Conservation (phyloP, 1,284 basidiomycete genomes). For the Melampsora abietis-canadensis region DNA sequence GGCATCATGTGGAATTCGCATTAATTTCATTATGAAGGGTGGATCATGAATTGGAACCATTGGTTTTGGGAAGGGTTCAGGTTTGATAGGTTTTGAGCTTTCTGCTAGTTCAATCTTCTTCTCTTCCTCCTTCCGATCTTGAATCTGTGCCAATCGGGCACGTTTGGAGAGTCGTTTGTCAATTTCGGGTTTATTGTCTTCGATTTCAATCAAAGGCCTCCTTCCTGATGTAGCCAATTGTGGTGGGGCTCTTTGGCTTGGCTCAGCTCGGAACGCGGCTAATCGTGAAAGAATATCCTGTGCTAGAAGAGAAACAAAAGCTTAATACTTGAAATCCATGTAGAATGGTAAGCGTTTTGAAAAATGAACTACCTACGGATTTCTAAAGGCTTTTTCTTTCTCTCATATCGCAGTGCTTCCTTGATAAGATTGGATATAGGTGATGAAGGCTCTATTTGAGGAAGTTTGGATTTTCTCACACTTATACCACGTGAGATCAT, state of each 20-base stretch:
- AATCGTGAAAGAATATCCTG: not conserved
- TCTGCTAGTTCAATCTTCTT: not conserved
- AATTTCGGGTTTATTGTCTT: not conserved
- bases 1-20: not conserved
- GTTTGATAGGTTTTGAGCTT: not conserved
- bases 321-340: not conserved
- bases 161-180: not conserved
- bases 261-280: not conserved
- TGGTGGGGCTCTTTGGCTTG: too few relatives aligned
- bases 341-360: not conserved
- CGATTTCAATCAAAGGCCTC: not conserved
- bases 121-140: not conserved
- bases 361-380: not conserved
- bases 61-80: not conserved
- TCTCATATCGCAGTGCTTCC: not conserved
- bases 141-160: not conserved
- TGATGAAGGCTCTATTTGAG: not conserved
- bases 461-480: not conserved
- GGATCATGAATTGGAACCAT: not conserved
- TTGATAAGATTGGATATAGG: not conserved
- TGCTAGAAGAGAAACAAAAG: not conserved
- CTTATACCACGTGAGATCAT: not conserved
- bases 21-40: not conserved
- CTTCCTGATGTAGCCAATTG: not conserved
- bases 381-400: not conserved